phyloP scores from a whole-genome alignment of 2,329 filamentous ascomycete species.

The Botryotinia globosa region DNA sequence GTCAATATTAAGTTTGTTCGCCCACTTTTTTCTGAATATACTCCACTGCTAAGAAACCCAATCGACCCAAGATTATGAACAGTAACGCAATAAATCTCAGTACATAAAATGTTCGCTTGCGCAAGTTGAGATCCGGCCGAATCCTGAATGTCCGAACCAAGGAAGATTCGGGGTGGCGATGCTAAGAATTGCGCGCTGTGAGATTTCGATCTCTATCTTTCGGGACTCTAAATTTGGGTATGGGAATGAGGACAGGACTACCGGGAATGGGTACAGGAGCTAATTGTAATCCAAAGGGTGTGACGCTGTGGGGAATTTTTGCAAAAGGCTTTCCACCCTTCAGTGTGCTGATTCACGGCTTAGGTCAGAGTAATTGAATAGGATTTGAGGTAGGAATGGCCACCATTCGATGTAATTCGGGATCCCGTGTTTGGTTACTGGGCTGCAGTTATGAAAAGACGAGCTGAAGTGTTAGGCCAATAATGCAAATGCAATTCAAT shows the following conservation, averaged over 20 bases:
- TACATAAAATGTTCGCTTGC: conserved; percentile 7
- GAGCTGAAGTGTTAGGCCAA: conserved; percentile 11
- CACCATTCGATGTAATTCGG: background rate
- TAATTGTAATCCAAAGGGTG: conserved; percentile 9
- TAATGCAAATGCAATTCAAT: conserved; percentile 10
- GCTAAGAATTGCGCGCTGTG: conserved; percentile 11
- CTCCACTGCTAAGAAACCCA: background rate
- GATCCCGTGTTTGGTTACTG: conserved; percentile 11
- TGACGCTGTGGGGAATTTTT: conserved; percentile 8
- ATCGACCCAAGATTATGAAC: background rate
- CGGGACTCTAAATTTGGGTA: conserved; percentile 16
- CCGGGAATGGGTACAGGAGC: background rate
- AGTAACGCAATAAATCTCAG: background rate
- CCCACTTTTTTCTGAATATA: background rate
- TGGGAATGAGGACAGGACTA: conserved; percentile 11
- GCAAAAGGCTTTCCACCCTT: conserved; percentile 4
- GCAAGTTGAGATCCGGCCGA: conserved; percentile 6
- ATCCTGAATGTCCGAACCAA: conserved; percentile 16
- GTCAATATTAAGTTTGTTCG: background rate
- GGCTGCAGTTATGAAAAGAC: conserved; percentile 8
- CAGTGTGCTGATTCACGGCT: conserved; percentile 16
- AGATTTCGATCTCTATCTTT: conserved; percentile 11
- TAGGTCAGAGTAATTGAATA: conserved; percentile 15
- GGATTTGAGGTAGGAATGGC: background rate
- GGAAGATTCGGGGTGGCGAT: conserved; percentile 18